Evolutionary conservation across 352 stramenopile species (phyloP).

Genomic region (Globisporangium paroecandrum): DNA sequence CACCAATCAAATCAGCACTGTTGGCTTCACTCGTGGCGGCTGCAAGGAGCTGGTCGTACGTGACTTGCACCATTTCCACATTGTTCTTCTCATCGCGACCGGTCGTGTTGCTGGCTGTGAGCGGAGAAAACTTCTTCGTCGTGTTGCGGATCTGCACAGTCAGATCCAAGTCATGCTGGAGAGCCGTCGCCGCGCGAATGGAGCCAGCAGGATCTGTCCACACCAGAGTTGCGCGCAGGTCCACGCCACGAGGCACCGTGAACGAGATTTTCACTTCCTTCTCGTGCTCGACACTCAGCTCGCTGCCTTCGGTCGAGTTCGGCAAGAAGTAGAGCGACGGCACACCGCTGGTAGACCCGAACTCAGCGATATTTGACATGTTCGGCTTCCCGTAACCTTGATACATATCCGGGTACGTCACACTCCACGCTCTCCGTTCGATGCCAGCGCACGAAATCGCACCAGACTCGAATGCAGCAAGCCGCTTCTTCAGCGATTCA

Average conservation of each 20-base stretch:
- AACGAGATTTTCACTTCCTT: constrained; percentile 70
- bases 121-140: constrained; percentile 50
- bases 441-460: constrained; percentile 48
- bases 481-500: constrained; percentile 44
- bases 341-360: constrained; percentile 23
- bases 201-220: constrained; percentile 78
- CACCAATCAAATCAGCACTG: constrained; percentile 18
- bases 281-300: constrained; percentile 48
- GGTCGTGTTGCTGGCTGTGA: constrained; percentile 48
- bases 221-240: constrained; percentile 68
- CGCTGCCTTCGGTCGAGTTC: constrained; percentile 61
- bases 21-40: constrained; percentile 26
- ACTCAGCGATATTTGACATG: constrained; percentile 73
- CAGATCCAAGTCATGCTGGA: constrained; percentile 80
- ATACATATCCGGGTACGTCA: constrained; percentile 70
- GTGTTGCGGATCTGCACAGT: constrained; percentile 58
- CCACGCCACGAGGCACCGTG: constrained; percentile 54
- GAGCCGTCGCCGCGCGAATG: constrained; percentile 50
- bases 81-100: constrained; percentile 75
- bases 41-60: constrained; percentile 56
- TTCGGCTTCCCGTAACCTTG: constrained; percentile 83
- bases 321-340: constrained; percentile 68
- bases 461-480: constrained; percentile 35
- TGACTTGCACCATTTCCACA: constrained; percentile 80
- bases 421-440: constrained; percentile 26